phyloP scores from a whole-genome alignment of 805 yeast genomes.

The Pichia thaimueangensis region DNA sequence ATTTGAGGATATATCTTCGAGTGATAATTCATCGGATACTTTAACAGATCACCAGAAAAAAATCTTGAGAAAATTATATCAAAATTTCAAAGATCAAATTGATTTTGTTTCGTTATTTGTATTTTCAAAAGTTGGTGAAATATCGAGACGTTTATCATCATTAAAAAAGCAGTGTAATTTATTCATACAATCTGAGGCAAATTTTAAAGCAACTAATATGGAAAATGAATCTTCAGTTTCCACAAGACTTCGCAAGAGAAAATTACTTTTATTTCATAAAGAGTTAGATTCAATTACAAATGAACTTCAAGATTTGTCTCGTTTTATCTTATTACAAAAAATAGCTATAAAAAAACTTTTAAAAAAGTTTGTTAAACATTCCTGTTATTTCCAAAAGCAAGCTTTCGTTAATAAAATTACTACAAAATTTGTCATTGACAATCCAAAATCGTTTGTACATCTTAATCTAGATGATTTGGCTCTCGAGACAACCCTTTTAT shows the following conservation, averaged over 20 bases:
- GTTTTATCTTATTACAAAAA: conserved; percentile 67
- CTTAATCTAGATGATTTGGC: conserved; percentile 56
- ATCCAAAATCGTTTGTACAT: conserved; percentile 52
- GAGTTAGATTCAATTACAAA: conserved; percentile 39
- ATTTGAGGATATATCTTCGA: conserved; percentile 8
- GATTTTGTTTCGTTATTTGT: conserved; percentile 59
- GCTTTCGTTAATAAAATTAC: conserved; percentile 30
- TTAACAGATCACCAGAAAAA: conserved; percentile 19
- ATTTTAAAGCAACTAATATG: neutral
- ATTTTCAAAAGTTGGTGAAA: conserved; percentile 60
- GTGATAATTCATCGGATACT: neutral
- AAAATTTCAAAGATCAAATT: conserved; percentile 50
- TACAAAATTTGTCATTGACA: conserved; percentile 25
- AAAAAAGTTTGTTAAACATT: conserved; percentile 57
- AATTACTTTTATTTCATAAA: conserved; percentile 23
- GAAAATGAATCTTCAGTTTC: conserved; percentile 9
- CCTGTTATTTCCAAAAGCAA: conserved; percentile 28
- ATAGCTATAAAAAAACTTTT: conserved; percentile 67
- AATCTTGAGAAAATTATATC: conserved; percentile 30
- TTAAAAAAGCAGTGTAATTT: conserved; percentile 23
- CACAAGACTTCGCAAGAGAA: conserved; percentile 20
- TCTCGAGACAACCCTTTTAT: conserved; percentile 49
- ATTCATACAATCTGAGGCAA: conserved; percentile 18
- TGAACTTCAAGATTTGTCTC: conserved; percentile 58
- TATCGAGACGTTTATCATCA: conserved; percentile 40